These are phyloP conservation scores for Neurospora pannonica DNA, from an alignment of 495 filamentous ascomycete genomes.

Conservation along the genomic window DNA sequence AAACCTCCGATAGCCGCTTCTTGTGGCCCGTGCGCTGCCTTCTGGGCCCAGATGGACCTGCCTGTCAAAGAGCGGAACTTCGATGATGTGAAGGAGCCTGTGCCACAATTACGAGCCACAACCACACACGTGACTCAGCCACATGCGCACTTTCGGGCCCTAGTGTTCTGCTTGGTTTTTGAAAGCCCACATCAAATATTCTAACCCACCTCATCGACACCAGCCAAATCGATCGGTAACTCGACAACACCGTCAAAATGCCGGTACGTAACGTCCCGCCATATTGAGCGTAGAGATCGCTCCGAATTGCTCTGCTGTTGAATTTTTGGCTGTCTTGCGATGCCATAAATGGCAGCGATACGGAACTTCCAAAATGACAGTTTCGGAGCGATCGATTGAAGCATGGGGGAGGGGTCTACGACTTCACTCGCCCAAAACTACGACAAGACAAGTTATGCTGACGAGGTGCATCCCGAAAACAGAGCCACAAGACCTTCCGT, in stretches of 20 bases:
- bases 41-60: not conserved
- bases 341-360: not conserved
- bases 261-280: slow-evolving; percentile 50
- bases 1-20: not conserved
- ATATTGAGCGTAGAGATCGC: not conserved
- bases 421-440: not conserved
- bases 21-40: not conserved
- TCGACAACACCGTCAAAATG: slow-evolving; percentile 61
- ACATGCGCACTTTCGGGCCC: slow-evolving; percentile 15
- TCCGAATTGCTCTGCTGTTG: not conserved
- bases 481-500: slow-evolving; percentile 98
- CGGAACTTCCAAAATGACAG: not conserved
- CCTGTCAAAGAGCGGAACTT: not conserved
- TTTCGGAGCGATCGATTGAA: not conserved
- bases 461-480: slow-evolving; percentile 17
- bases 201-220: slow-evolving; percentile 26
- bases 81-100: not conserved
- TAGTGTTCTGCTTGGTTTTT: slow-evolving; percentile 18
- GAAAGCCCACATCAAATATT: slow-evolving; percentile 33
- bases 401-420: slow-evolving; percentile 3
- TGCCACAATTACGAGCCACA: slow-evolving; percentile 16
- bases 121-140: slow-evolving; percentile 24
- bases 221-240: slow-evolving; percentile 27
- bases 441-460: slow-evolving; percentile 4
- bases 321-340: not conserved